Base-by-base conservation (phyloP, 495 filamentous ascomycete genomes). In the Penicillium riverlandense region DNA sequence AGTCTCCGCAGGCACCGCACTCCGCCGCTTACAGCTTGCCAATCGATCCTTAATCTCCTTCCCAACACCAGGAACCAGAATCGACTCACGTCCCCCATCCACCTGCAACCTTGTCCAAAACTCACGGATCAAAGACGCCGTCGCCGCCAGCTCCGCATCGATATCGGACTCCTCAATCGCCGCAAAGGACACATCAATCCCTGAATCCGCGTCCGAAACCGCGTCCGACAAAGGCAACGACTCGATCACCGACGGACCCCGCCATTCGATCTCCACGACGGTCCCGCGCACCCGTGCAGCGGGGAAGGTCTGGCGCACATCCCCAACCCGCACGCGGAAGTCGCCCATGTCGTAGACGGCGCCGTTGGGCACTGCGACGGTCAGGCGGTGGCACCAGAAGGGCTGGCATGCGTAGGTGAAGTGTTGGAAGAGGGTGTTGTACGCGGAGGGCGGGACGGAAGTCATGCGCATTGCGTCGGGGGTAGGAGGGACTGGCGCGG, bases 211-310 rank as follows among this genome's bases (percentile, higher is more conserved):
- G 39, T 54, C 15, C 15, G 15, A 4, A 16, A 16, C 4, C 15
- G 15, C 45, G 7, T 48, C 38, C 29, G 32, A 34, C 32, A 34
- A 10, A 14, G 48, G 36, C 35, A 64, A 41, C n/a, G 59, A 54
- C 10, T 62, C 48, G 12, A 69, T 48, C 37, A 71, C 35, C 31
- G 70, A 69, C 13, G 66, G 65, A 1, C 67, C 69, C 14, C 54
- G 55, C 67, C 66, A 72, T 40, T 71, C 67, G 31, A 71, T 60
- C 49, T 71, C 67, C 15, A 70, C 59, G n/a, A 72, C 60, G 1
- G 66, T 67, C 0, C 69, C 70, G 5, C 70, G 62, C 6, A 65
- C 45, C 27, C 67, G 54, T 5, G 43, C 63, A 9, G 55, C 50
- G 31, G 70, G 67, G 38, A 60, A 61, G 38, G 62, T 69, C 46